Evolutionary conservation across 441 rosid species (phyloP), one percentile per base, ranked within the genome.

Genomic region (Theobroma grandiflorum): DNA sequence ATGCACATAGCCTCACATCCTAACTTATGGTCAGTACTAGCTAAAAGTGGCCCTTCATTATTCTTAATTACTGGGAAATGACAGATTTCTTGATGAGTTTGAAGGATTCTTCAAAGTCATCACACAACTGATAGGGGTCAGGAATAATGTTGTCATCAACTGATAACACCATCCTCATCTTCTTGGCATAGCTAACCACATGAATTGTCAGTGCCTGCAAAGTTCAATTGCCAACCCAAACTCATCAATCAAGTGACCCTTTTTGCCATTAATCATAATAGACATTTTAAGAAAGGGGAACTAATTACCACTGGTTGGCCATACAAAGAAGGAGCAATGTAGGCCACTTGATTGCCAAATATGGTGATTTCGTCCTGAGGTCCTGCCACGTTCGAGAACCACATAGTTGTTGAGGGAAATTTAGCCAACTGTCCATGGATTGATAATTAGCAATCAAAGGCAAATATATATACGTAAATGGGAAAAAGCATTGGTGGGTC

Each of bases 201-300:
- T 89, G 80, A 37, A 87, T 77, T 83, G 83, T 84, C 80, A 89
- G 59, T 10, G 69, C 88, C 89, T 89, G 79, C 81, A 80, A 33
- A 66, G 4, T 12, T 4, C 33, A n/a, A 66, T 35, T 9, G 6
- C 40, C 40, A 12, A 40, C 40, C 31, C 31, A 26, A 26, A 1
- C 31, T 38, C 4, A 2, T 26, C 31, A 3, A 43, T 1, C n/a
- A n/a, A n/a, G n/a, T n/a, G n/a, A n/a, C n/a, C n/a, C n/a, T n/a
- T n/a, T n/a, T n/a, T n/a, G n/a, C n/a, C n/a, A 11, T 26, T 26
- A 65, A 0, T 10, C 20, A 31, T 1, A 55, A 42, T 1, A 43
- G 8, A 42, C 6, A 0, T 4, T 42, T 42, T 0, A 40, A 20
- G 4, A 18, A 4, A 78, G 8, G 15, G 33, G 2, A 18, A 33